Conservation (phyloP, 495 filamentous ascomycete genomes). For the Jackrogersella minutella region DNA sequence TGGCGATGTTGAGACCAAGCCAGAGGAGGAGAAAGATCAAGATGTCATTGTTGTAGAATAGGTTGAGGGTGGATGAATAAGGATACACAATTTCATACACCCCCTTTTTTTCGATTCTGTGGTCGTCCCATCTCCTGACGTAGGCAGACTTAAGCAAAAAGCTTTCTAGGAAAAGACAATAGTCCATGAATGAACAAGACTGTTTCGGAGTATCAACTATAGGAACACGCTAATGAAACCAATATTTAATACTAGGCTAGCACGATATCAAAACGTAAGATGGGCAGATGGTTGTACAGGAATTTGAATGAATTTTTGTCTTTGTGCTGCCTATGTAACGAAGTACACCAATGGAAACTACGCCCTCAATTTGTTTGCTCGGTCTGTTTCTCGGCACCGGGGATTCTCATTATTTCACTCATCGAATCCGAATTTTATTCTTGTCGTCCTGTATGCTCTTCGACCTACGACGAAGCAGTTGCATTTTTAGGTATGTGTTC, state of each 20-base stretch:
- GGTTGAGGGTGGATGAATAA: neutral
- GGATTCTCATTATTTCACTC: no score
- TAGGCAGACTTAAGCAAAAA: no score
- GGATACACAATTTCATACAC: neutral
- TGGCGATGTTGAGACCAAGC: slow-evolving; percentile 30
- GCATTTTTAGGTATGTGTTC: no score
- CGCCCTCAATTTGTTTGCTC: neutral
- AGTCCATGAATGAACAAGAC: no score
- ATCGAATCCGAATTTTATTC: no score
- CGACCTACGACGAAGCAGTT: no score
- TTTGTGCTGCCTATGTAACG: neutral
- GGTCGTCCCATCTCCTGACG: no score
- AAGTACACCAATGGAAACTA: neutral
- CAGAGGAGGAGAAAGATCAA: slow-evolving; percentile 21
- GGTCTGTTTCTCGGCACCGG: no score
- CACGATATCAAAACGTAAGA: neutral
- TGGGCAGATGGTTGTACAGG: neutral
- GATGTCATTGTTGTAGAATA: slow-evolving; percentile 14
- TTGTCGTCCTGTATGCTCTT: no score
- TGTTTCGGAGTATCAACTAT: neutral
- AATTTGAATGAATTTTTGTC: neutral
- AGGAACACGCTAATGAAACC: neutral
- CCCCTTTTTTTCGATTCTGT: no score
- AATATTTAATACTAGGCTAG: neutral
- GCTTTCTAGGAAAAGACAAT: no score